Evolutionary conservation across 495 filamentous ascomycete species (phyloP).

Genomic region (Penicillium herquei): DNA sequence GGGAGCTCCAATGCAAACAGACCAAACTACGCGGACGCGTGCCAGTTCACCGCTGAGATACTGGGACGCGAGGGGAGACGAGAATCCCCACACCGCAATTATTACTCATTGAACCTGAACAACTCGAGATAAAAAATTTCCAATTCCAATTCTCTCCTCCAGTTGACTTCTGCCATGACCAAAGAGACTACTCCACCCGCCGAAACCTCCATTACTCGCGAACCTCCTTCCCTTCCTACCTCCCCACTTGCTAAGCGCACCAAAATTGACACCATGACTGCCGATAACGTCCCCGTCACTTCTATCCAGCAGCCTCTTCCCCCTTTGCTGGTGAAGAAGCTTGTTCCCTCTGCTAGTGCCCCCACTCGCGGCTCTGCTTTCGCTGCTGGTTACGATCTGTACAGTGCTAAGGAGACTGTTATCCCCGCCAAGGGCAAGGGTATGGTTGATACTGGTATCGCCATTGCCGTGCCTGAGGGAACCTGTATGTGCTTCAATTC

Average conservation of each 20-base stretch:
- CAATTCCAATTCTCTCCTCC: conserved; percentile 2
- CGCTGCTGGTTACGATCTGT: conserved; percentile 92
- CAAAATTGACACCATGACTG: conserved; percentile 39
- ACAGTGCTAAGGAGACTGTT: conserved; percentile 66
- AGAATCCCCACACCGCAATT: no score
- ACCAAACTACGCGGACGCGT: no score
- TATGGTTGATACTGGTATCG: conserved; percentile 85
- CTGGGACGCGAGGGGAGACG: no score
- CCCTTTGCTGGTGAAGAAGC: conserved; percentile 79
- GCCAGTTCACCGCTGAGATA: no score
- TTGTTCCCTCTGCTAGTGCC: conserved; percentile 65
- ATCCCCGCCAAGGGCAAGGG: conserved; percentile 82
- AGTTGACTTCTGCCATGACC: conserved; percentile 49
- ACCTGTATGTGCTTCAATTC: conserved; percentile 62
- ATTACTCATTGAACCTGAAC: no score
- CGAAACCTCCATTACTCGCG: conserved; percentile 31
- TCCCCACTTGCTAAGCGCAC: conserved; percentile 67
- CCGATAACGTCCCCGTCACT: conserved; percentile 28
- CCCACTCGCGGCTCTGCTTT: conserved; percentile 88
- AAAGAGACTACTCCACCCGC: conserved; percentile 43
- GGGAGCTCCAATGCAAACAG: no score
- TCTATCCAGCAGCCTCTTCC: conserved; percentile 46
- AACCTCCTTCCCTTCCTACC: conserved; percentile 56
- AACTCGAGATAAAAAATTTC: no score
- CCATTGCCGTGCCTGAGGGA: conserved; percentile 80